phyloP scores from a whole-genome alignment of 129 eudicot genomes.

The Sambucus nigra region DNA sequence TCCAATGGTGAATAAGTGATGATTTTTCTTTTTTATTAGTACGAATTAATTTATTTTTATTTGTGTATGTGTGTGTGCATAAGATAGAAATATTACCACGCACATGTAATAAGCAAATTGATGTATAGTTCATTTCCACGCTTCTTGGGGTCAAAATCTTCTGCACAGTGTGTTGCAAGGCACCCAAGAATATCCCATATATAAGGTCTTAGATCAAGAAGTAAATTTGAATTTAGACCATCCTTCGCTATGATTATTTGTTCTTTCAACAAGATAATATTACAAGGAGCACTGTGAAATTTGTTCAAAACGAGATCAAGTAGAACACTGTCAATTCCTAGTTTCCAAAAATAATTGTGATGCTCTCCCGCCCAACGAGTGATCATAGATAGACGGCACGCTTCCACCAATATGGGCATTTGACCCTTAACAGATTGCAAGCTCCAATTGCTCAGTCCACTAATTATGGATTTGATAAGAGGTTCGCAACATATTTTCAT shows the following conservation, averaged over 20 bases:
- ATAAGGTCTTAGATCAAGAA: constrained; percentile 43
- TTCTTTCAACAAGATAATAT: constrained; percentile 26
- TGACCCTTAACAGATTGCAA: constrained; percentile 31
- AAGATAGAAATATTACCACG: constrained; percentile 53
- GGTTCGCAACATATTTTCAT: constrained; percentile 42
- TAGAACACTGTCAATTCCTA: constrained; percentile 47
- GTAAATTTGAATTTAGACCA: constrained; percentile 26
- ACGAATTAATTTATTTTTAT: too few relatives aligned
- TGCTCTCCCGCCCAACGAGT: constrained; percentile 80
- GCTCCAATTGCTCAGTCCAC: constrained; percentile 32
- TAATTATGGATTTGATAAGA: constrained; percentile 41
- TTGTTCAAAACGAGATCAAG: constrained; percentile 43
- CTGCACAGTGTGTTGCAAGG: constrained; percentile 64
- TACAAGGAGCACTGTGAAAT: constrained; percentile 15
- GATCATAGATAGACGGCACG: constrained; percentile 58
- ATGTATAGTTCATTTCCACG: constrained; percentile 29
- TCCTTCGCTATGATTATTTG: constrained; percentile 29
- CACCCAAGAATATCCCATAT: constrained; percentile 85
- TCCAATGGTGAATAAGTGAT: too few relatives aligned
- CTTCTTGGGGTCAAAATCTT: constrained; percentile 30
- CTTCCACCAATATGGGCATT: constrained; percentile 37
- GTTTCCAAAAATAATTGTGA: constrained; percentile 63
- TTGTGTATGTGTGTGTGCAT: too few relatives aligned
- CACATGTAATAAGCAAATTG: constrained; percentile 49
- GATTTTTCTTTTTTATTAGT: too few relatives aligned